phyloP scores from a whole-genome alignment of 768 basidiomycete genomes.

The Rhizopogon salebrosus region DNA sequence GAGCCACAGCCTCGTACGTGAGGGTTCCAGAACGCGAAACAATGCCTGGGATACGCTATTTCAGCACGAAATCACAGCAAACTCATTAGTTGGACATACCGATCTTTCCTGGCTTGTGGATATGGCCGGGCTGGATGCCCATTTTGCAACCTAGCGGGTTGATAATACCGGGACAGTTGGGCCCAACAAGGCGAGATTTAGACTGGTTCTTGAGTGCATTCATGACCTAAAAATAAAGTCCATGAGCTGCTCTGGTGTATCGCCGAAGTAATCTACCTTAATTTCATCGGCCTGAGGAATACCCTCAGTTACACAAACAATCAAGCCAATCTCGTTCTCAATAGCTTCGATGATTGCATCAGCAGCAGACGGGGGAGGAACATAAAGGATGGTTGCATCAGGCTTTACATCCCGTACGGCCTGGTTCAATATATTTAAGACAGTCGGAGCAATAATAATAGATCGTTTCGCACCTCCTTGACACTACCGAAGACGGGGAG shows the following conservation, averaged over 20 bases:
- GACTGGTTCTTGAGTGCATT: constrained; percentile 93
- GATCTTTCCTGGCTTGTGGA: constrained; percentile 94
- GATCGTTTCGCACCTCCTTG: constrained; percentile 56
- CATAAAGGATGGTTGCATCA: constrained; percentile 95
- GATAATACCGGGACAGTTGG: constrained; percentile 98
- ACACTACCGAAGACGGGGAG: constrained; percentile 93
- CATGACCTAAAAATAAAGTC: constrained; percentile 55
- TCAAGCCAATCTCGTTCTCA: constrained; percentile 94
- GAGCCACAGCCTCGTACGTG: constrained; percentile 98
- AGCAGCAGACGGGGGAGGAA: constrained; percentile 93
- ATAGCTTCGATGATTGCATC: constrained; percentile 99
- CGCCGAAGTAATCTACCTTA: constrained; percentile 41
- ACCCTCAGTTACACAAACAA: constrained; percentile 98
- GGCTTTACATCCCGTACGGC: constrained; percentile 83
- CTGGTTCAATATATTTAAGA: constrained; percentile 33
- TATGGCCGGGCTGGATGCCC: constrained; percentile 97
- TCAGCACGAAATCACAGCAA: not conserved
- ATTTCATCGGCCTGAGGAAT: constrained; percentile 98
- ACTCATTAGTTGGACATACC: constrained; percentile 42
- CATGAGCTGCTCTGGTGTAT: not conserved
- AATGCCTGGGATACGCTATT: constrained; percentile 50
- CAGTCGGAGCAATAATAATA: not conserved
- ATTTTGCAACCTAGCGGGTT: constrained; percentile 98
- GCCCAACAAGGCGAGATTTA: constrained; percentile 92
- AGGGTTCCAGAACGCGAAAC: constrained; percentile 94